These are phyloP conservation scores for Annulohypoxylon bovei DNA, from an alignment of 495 filamentous ascomycete genomes.

Conservation along the genomic window DNA sequence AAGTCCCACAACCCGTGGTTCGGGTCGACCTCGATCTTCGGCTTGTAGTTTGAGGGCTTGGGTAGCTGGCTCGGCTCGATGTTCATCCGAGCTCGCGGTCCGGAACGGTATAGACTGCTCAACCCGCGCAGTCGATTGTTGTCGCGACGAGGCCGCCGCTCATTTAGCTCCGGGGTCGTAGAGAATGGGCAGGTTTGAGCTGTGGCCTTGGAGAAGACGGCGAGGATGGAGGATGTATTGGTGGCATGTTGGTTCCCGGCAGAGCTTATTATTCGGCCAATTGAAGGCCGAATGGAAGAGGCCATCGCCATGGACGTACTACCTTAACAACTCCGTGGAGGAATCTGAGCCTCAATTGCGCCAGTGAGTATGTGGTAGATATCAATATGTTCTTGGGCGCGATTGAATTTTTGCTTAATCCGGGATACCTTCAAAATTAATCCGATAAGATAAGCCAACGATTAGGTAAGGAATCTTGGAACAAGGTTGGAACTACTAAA, in stretches of 20 bases:
- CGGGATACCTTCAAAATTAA: conserved; percentile 27
- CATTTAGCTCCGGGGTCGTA: conserved; percentile 40
- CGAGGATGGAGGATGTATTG: conserved; percentile 24
- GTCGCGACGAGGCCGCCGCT: conserved; percentile 57
- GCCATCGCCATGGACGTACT: conserved; percentile 53
- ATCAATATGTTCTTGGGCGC: conserved; percentile 14
- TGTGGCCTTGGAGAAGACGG: conserved; percentile 14
- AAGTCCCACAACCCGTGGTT: conserved; percentile 96
- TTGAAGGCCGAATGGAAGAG: conserved; percentile 55
- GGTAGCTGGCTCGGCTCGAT: conserved; percentile 78
- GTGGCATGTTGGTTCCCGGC: conserved; percentile 20
- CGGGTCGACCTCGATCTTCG: conserved; percentile 65
- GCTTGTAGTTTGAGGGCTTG: conserved; percentile 68
- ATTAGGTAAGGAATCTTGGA: too few species aligned
- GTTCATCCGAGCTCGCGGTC: conserved; percentile 73
- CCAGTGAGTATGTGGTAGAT: conserved; percentile 8
- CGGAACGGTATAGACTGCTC: conserved; percentile 79
- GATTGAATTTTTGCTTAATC: conserved; percentile 46
- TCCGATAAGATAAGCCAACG: conserved; percentile 33
- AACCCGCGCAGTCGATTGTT: conserved; percentile 78
- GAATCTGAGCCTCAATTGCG: not conserved
- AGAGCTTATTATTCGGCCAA: conserved; percentile 46
- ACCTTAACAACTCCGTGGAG: conserved; percentile 9
- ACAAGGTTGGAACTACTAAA: too few species aligned
- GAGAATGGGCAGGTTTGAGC: conserved; percentile 43